Evolutionary conservation across 768 basidiomycete species (phyloP).

Genomic region (Tylopilus plumbeoviolaceoides): DNA sequence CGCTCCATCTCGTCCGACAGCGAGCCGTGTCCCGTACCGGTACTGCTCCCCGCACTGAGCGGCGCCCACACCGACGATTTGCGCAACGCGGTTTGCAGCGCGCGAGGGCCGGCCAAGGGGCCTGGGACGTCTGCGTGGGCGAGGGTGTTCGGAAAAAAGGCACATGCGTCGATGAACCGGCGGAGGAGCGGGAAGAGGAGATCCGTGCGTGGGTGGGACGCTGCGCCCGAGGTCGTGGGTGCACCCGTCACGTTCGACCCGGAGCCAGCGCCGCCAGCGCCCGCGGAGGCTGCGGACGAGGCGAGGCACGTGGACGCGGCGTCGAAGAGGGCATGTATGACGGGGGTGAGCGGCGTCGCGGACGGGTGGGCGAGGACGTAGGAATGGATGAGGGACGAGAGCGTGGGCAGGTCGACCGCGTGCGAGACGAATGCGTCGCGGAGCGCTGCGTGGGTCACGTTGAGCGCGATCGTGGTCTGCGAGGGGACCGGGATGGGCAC

Average conservation of each 20-base stretch:
- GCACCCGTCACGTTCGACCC: slow-evolving; percentile 30
- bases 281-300: slow-evolving; percentile 21
- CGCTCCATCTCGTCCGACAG: slow-evolving; percentile 61
- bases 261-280: slow-evolving; percentile 10
- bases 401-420: slow-evolving; percentile 42
- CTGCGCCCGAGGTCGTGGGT: background rate
- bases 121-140: slow-evolving; percentile 54
- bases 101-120: slow-evolving; percentile 51
- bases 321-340: slow-evolving; percentile 53
- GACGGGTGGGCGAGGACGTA: slow-evolving; percentile 48
- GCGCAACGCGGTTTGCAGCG: slow-evolving; percentile 56
- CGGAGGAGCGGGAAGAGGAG: slow-evolving; percentile 31
- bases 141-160: slow-evolving; percentile 45
- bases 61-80: slow-evolving; percentile 54
- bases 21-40: slow-evolving; percentile 23
- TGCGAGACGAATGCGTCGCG: slow-evolving; percentile 32
- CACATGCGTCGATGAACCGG: slow-evolving; percentile 49
- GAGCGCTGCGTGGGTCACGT: slow-evolving; percentile 26
- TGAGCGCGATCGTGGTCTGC: slow-evolving; percentile 22
- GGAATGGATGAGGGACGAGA: slow-evolving; percentile 52
- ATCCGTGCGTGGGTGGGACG: slow-evolving; percentile 7
- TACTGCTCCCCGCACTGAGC: slow-evolving; percentile 3
- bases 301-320: slow-evolving; percentile 34
- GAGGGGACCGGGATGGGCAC: slow-evolving; percentile 32
- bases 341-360: slow-evolving; percentile 44